Evolutionary conservation across 441 rosid genomes (phyloP).

Genomic region (Erodium trifolium): DNA sequence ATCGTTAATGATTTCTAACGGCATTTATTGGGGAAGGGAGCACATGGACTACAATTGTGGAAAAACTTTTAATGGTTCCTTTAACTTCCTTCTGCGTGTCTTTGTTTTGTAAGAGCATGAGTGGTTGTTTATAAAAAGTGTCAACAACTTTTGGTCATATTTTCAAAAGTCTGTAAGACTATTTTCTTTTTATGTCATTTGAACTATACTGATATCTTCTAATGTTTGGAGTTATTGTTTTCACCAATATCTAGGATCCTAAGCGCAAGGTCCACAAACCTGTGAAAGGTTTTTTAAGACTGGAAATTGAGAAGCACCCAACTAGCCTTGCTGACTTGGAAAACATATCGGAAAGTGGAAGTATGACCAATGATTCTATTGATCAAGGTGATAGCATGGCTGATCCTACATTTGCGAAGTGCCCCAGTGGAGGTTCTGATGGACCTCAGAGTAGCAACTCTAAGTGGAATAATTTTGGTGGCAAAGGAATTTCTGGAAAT

Average conservation of each 20-base stretch:
- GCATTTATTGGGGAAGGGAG: neutral
- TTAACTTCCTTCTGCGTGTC: too few species aligned
- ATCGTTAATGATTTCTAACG: neutral
- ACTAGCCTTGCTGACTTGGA: conserved; percentile 62
- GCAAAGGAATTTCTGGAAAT: conserved; percentile 60
- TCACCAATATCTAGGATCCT: conserved; percentile 61
- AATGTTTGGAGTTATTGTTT: conserved; percentile 14
- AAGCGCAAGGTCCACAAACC: conserved; percentile 94
- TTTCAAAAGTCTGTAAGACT: neutral
- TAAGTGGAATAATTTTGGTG: conserved; percentile 46
- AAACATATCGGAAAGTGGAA: conserved; percentile 79
- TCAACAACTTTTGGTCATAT: neutral
- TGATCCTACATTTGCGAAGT: conserved; percentile 50
- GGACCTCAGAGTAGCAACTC: conserved; percentile 53
- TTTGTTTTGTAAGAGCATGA: neutral
- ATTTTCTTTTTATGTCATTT: neutral
- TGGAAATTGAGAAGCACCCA: conserved; percentile 95
- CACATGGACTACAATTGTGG: neutral
- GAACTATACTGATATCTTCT: neutral
- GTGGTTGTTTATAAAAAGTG: neutral
- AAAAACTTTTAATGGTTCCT: too few species aligned
- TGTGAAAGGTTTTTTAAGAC: conserved; percentile 77
- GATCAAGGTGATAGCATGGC: conserved; percentile 55
- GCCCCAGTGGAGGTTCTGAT: conserved; percentile 66
- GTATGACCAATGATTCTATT: conserved; percentile 73